Evolutionary conservation across 495 filamentous ascomycete species (phyloP), one percentile per base, ranked within the genome.

Genomic region (Astrocystis sublimbata): DNA sequence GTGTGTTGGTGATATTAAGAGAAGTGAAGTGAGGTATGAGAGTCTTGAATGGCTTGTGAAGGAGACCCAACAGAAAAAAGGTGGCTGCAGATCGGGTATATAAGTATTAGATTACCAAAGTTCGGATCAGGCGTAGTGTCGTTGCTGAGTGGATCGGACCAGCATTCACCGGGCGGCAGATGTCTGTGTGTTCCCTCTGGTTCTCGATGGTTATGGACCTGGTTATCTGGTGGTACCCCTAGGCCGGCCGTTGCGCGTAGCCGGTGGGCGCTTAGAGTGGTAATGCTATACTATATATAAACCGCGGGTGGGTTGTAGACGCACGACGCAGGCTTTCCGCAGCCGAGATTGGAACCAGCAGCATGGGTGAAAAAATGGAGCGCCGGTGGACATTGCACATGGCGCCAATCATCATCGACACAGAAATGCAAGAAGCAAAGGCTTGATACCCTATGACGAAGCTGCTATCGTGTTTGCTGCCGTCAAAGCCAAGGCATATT

Each of bases 191-290:
- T 67, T 63, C n/a, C n/a, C n/a, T n/a, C n/a, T n/a, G n/a, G n/a
- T n/a, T n/a, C n/a, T n/a, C n/a, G n/a, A n/a, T n/a, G n/a, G n/a
- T n/a, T n/a, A n/a, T n/a, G n/a, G n/a, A n/a, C n/a, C n/a, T n/a
- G n/a, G n/a, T n/a, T n/a, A n/a, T n/a, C n/a, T n/a, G n/a, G n/a
- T n/a, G n/a, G n/a, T n/a, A n/a, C n/a, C n/a, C n/a, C n/a, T n/a
- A n/a, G n/a, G 58, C 58, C 13, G 70, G 56, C 70, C 70, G 67
- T 64, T 62, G 58, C 26, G 58, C 49, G 61, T 57, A 58, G 65
- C 58, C 59, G 64, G 56, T 40, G 65, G 64, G 70, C 70, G 70
- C 70, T 72, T 72, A 72, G 63, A 58, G 66, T 62, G 38, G 58
- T 60, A 42, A n/a, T n/a, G n/a, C n/a, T n/a, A n/a, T n/a, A n/a